Evolutionary conservation across 345 rosid genomes (phyloP), one percentile per base, ranked within the genome.

Genomic region (Gossypium arboreum): DNA sequence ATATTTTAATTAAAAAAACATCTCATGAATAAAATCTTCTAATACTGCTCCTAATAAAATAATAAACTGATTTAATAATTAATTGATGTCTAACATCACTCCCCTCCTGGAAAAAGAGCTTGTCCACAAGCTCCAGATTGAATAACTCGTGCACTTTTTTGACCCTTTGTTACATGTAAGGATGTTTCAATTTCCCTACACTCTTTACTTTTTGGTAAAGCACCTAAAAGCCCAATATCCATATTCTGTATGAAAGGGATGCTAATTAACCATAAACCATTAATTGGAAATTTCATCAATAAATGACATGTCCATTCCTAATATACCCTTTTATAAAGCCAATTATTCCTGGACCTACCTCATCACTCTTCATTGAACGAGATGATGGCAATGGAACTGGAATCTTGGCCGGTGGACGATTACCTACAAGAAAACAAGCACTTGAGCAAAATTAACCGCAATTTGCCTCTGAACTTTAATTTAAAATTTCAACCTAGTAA

Each of bases 351-450:
- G 45, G 60, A 82, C 79, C 66, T 72, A 91, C 98, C 93, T 89
- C 91, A 20, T 85, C 86, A 69, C 83, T 90, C 84, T 90, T 91
- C 64, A 75, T 77, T 41, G 83, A 81, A 73, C 71, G 85, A 73
- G 93, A 83, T 39, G 85, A 84, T 70, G 94, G 97, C 67, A 95
- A 41, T 71, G 96, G 89, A 74, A 95, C 85, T 68, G 97, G 98
- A 81, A 89, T 90, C 89, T 92, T 95, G 22, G 97, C 88, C 45
- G 98, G 95, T 74, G 98, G 97, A 52, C 86, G 93, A 75, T 83
- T 79, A 75, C 98, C 99, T 95, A 81, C 63, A 71, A 76, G 72
- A 58, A 72, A 79, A 71, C 79, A 77, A 41, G 44, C 22, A 51
- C 58, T 9, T 62, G 15, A 73, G 73, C 58, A 59, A 76, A 73